Evolutionary conservation across 805 yeast species (phyloP), one percentile per base, ranked within the genome.

Genomic region (Wickerhamomyces kurtzmanii): DNA sequence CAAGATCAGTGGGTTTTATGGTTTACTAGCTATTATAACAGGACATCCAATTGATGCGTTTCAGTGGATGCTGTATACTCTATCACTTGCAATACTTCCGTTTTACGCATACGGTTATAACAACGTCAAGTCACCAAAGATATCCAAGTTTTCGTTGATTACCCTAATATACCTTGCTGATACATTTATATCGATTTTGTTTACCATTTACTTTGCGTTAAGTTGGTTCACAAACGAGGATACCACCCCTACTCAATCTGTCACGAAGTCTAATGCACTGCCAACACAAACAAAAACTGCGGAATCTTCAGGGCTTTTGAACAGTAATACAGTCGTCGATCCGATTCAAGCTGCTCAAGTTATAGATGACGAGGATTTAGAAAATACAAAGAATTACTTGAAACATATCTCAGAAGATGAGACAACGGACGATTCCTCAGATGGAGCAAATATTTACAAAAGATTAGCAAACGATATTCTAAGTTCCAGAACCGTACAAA

Each of bases 1-100:
- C 59, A 87, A 87, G 49, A 83, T 87, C 39, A 75, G 94, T 33
- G 96, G 97, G 8, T 62, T 75, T 13, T 89, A 79, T 52, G 98
- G 96, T 17, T 59, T 89, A 20, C 58, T 86, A 14, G 86, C 96
- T 1, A 51, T 89, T 15, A 68, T 89, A 45, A 87, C 96, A 0
- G 91, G 95, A 2, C 95, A 87, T 47, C 91, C 91, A 3, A 63
- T 87, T 31, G 76, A 75, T 34, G 69, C 76, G 34, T 59, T 81
- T 57, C 96, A 89, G 48, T 82, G 95, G 91, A 33, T 80, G 2
- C 72, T 76, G 39, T 85, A 87, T 51, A 41, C 79, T 12, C 50
- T 77, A 33, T 77, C 93, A 3, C 57, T 82, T 11, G 30, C 69
- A 4, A 61, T 75, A 5, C 55, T 87, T 24, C 74, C 86, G 4